These are phyloP conservation scores for Psilocybe cubensis DNA, from an alignment of 768 basidiomycete species.

Conservation along the genomic window DNA sequence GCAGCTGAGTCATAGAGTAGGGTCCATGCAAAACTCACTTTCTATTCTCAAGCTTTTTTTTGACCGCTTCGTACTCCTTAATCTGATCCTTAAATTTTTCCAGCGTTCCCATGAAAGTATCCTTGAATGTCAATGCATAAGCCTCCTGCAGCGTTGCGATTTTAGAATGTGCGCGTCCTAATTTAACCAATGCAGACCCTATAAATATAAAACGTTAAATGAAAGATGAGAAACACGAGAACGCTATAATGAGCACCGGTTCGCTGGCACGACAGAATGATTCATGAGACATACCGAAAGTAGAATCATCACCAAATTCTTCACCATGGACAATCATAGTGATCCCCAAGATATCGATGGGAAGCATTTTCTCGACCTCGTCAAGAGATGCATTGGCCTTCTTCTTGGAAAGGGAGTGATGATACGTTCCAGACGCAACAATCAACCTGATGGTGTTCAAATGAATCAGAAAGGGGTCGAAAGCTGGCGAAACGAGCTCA, in stretches of 20 bases:
- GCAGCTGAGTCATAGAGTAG: background rate
- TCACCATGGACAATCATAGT: constrained; percentile 89
- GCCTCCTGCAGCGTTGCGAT: constrained; percentile 85
- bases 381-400: constrained; percentile 66
- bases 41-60: constrained; percentile 88
- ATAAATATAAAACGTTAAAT: background rate
- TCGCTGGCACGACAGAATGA: background rate
- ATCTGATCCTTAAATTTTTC: constrained; percentile 71
- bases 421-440: constrained; percentile 72
- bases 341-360: constrained; percentile 79
- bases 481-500: background rate
- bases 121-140: constrained; percentile 71
- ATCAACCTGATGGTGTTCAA: constrained; percentile 55
- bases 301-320: constrained; percentile 76
- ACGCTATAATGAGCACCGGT: background rate
- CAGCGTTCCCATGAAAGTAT: constrained; percentile 73
- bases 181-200: constrained; percentile 74
- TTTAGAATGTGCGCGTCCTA: constrained; percentile 87
- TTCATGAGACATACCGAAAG: constrained; percentile 52
- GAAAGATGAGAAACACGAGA: background rate
- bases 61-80: constrained; percentile 78
- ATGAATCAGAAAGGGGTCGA: background rate
- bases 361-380: constrained; percentile 71
- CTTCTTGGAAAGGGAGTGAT: constrained; percentile 74
- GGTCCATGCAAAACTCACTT: constrained; percentile 47